Base-by-base conservation (phyloP, 805 yeast genomes). In the Lipomyces spencermartinsiae region DNA sequence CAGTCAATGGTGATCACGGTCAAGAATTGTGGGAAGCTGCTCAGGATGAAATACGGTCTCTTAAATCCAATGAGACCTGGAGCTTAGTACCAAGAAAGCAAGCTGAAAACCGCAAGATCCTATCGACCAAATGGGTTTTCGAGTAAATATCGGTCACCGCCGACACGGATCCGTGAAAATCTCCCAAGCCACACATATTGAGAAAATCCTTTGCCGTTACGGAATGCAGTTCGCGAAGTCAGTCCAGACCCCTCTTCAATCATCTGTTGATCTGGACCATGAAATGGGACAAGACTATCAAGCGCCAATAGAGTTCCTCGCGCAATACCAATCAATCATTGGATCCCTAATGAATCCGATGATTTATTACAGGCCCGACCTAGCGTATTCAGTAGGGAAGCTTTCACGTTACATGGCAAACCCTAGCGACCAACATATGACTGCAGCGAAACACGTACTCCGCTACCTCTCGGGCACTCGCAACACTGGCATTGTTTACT, bases 381-480 rank as follows among this genome's bases (percentile, higher is more conserved):
- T 7, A 5, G 55, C 55, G 12, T 51, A 51, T 12, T 5, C 29
- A 6, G 55, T 51, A 25, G 55, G 55, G 1, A 51, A 51, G 31
- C 31, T 51, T 2, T 51, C 55, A 1, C 7, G 55, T 0, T 51
- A 51, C 55, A 51, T 51, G 55, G 55, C 55, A 6, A 51, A 51
- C 31, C 55, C 55, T 25, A 51, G 31, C 10, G 55, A 51, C 4
- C 1, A 10, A 19, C 55, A 51, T 51, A 51, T 51, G 73, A 89
- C 88, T 74, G 91, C 87, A 43, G 87, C 61, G n/a, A 37, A n/a
- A 4, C 91, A 2, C 81, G 88, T 68, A 90, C 76, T 14, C 76
- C 86, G 54, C 67, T 80, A 31, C 83, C 82, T 73, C 79, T 89
- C 10, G 16, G 53, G 61, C 37, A 35, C 61, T 86, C 89, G 1